A percentile compares a stretch with the other conserved stretches of the same genome.
Evolutionary conservation across 2,329 filamentous ascomycete species (phyloP).

Genomic region (Alternaria ventricosa): DNA sequence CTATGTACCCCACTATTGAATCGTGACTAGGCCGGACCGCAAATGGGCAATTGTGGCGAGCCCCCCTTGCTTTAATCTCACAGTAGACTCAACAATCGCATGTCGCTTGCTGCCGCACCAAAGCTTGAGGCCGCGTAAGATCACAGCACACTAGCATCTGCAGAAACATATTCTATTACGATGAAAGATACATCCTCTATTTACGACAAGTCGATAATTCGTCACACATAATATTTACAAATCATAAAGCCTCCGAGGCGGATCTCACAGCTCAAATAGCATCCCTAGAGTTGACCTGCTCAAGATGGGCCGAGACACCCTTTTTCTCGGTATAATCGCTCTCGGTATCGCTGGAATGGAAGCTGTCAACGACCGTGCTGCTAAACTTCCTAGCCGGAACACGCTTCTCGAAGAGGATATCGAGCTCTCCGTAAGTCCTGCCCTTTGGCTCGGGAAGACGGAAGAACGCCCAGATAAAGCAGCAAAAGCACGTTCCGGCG

Average conservation of each 20-base stretch:
- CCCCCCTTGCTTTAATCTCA: neutral
- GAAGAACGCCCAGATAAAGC: slow-evolving; percentile 81
- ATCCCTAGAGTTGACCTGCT: slow-evolving; percentile 30
- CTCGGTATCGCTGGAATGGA: slow-evolving; percentile 24
- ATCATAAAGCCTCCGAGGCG: neutral
- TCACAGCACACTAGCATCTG: neutral
- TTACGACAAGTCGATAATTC: neutral
- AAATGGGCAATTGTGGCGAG: neutral
- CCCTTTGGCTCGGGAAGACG: slow-evolving; percentile 79
- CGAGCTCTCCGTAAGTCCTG: slow-evolving; percentile 83
- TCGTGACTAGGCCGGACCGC: neutral
- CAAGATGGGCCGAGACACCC: slow-evolving; percentile 30
- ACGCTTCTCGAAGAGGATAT: slow-evolving; percentile 75
- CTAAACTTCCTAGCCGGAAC: slow-evolving; percentile 42
- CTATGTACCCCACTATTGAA: neutral
- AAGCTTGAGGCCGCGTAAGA: neutral
- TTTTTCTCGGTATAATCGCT: slow-evolving; percentile 35
- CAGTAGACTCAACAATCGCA: neutral
- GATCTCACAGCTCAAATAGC: neutral
- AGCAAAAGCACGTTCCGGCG: slow-evolving; percentile 78
- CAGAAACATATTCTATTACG: neutral
- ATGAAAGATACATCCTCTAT: neutral
- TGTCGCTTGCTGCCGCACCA: neutral
- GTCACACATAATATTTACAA: slow-evolving; percentile 6
- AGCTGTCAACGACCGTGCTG: slow-evolving; percentile 33